Evolutionary conservation across 2,329 filamentous ascomycete species (phyloP), one percentile per base, ranked within the genome.

Genomic region (Eutypa lata): DNA sequence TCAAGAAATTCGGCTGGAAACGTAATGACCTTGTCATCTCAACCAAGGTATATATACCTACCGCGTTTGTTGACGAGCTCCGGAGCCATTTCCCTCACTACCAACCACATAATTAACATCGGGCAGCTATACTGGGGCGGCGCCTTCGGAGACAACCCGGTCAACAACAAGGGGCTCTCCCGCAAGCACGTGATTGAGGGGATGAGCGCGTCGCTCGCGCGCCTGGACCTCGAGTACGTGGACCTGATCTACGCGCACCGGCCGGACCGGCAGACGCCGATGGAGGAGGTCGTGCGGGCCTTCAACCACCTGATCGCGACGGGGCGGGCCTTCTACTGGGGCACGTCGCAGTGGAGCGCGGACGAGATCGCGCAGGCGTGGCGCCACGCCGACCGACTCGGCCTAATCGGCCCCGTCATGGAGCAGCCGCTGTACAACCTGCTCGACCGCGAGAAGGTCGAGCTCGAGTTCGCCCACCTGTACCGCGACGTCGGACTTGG

Each of bases 121-220:
- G 26, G 26, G 7, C 53, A 84, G 83, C 77, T 89, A 56, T 83
- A 88, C 73, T 88, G 82, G 79, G 86, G 85, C 50, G 65, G 61
- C 16, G 79, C 78, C 22, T 81, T 82, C 65, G 83, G 83, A 44
- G 75, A 81, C 52, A 86, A 83, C 65, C 75, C 76, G 11, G 77
- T 87, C 55, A 89, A 89, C 72, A 88, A 88, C 69, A 75, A 76
- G 53, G 86, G 86, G 7, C 77, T 90, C 28, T 86, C 81, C 3
- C 76, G 85, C 51, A 90, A 90, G 69, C 86, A 89, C 69, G 75
- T 89, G 50, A 74, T 89, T 57, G 86, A 90, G 71, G 86, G 84
- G 24, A 77, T 84, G 57, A 76, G 82, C 49, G 74, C 75, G 28
- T 81, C 80, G 8, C 75, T 90, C 28, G 71, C 82, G 63, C 79